Percentiles rank a stretch among this genome's conserved stretches.
Conservation (phyloP, 768 basidiomycete genomes). For the Chiua virens region DNA sequence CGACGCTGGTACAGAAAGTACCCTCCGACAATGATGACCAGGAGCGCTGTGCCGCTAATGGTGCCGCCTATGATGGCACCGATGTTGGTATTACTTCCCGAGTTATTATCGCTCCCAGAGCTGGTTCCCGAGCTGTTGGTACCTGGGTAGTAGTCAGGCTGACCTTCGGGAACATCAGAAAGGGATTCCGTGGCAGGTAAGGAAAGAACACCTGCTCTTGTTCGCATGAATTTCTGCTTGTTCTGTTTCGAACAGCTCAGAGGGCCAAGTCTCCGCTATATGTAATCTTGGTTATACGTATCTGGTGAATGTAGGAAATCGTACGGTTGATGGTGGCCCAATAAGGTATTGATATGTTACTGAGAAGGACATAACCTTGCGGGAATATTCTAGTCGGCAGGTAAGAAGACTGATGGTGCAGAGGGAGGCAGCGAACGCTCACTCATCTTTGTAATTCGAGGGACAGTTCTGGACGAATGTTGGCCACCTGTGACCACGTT, state of each 20-base stretch:
- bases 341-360: slow-evolving; percentile 40
- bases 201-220: neutral
- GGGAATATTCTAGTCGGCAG: slow-evolving; percentile 37
- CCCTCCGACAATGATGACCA: slow-evolving; percentile 16
- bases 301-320: slow-evolving; percentile 11
- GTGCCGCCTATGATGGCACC: slow-evolving; percentile 24
- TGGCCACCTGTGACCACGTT: slow-evolving; percentile 21
- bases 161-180: slow-evolving; percentile 3
- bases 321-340: slow-evolving; percentile 51
- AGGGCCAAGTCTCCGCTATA: slow-evolving; percentile 39
- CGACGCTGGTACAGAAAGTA: slow-evolving; percentile 16
- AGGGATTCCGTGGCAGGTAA: neutral
- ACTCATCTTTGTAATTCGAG: slow-evolving; percentile 16
- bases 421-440: neutral
- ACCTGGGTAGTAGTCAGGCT: slow-evolving; percentile 14
- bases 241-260: slow-evolving; percentile 24
- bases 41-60: slow-evolving; percentile 18
- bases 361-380: slow-evolving; percentile 31
- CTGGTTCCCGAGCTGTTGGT: neutral
- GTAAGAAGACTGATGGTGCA: slow-evolving; percentile 8
- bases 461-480: slow-evolving; percentile 16
- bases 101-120: neutral
- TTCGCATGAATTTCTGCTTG: slow-evolving; percentile 30
- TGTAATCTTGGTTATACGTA: neutral
- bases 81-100: slow-evolving; percentile 5